These are phyloP conservation scores for Termitomyces bulborhizus DNA, from an alignment of 768 basidiomycete species.

Conservation along the genomic window DNA sequence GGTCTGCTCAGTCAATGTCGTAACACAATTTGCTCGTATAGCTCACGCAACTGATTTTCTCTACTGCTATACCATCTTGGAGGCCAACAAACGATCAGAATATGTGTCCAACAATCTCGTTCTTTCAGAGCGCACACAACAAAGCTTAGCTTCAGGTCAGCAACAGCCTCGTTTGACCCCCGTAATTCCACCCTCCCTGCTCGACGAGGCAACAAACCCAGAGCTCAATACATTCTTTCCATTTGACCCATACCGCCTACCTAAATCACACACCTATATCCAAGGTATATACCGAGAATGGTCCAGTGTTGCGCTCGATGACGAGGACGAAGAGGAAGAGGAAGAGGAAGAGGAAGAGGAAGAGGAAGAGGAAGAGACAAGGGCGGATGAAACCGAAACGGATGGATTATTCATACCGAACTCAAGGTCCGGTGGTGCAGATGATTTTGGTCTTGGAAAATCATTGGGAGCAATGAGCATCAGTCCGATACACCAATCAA, in stretches of 20 bases:
- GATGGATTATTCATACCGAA: slow-evolving; percentile 14
- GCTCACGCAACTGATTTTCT: slow-evolving; percentile 87
- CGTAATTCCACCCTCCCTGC: slow-evolving; percentile 17
- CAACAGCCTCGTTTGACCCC: slow-evolving; percentile 1
- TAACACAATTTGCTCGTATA: slow-evolving; percentile 88
- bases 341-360: slow-evolving; percentile 47
- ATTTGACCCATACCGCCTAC: slow-evolving; percentile 94
- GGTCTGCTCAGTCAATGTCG: slow-evolving; percentile 89
- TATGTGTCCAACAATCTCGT: slow-evolving; percentile 26
- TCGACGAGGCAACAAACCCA: slow-evolving; percentile 37
- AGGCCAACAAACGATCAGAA: slow-evolving; percentile 75
- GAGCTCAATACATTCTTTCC: slow-evolving; percentile 96
- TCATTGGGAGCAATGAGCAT: slow-evolving; percentile 84
- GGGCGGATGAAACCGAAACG: slow-evolving; percentile 9
- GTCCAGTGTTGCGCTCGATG: slow-evolving; percentile 74
- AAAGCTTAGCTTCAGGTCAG: not conserved
- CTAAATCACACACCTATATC: slow-evolving; percentile 71
- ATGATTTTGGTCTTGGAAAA: slow-evolving; percentile 51
- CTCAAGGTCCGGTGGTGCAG: slow-evolving; percentile 18
- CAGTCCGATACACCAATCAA: slow-evolving; percentile 43
- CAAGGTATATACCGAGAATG: slow-evolving; percentile 87
- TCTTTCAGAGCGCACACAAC: slow-evolving; percentile 5
- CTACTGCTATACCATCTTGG: slow-evolving; percentile 91
- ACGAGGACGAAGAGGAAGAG: slow-evolving; percentile 60
- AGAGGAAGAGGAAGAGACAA: slow-evolving; percentile 11